These are phyloP conservation scores for Yamadazyma songkhlaensis DNA, from an alignment of 1,139 yeast species.

Conservation along the genomic window DNA sequence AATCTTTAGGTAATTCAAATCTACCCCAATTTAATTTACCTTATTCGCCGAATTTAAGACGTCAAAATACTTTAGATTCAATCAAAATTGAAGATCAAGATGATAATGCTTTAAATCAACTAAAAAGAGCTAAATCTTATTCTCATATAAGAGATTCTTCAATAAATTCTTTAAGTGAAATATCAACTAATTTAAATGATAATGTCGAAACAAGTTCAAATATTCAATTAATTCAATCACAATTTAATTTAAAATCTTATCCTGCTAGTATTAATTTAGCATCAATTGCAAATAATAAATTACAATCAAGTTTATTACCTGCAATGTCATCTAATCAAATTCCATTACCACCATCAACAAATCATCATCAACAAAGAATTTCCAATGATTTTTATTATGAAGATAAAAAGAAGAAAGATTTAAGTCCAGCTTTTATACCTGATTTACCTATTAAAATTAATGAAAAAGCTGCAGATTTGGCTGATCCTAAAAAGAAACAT, in stretches of 20 bases:
- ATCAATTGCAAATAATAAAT: constrained; percentile 18
- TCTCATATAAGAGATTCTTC: constrained; percentile 1
- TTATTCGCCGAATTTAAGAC: constrained; percentile 14
- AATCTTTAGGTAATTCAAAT: constrained; percentile 2
- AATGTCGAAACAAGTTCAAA: constrained; percentile 6
- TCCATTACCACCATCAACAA: constrained; percentile 3
- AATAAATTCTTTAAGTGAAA: background rate
- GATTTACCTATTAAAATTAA: constrained; percentile 24
- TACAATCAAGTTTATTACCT: constrained; percentile 27
- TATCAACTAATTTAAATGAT: background rate
- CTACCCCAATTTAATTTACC: constrained; percentile 8
- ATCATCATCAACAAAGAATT: background rate
- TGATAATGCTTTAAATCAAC: constrained; percentile 44
- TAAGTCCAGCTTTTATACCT: constrained; percentile 15
- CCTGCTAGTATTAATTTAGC: constrained; percentile 41
- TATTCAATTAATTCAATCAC: constrained; percentile 15
- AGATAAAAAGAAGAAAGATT: constrained; percentile 11
- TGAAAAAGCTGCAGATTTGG: constrained; percentile 25
- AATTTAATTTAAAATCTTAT: constrained; percentile 29
- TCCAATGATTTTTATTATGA: background rate
- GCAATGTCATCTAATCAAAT: constrained; percentile 33
- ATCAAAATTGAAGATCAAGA: constrained; percentile 41
- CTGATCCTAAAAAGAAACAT: constrained; percentile 63
- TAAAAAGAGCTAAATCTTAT: constrained; percentile 37
- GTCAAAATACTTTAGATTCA: constrained; percentile 29